These are phyloP conservation scores for Tetrapyrgos nigripes DNA, from an alignment of 1,284 basidiomycete genomes.

Conservation along the genomic window DNA sequence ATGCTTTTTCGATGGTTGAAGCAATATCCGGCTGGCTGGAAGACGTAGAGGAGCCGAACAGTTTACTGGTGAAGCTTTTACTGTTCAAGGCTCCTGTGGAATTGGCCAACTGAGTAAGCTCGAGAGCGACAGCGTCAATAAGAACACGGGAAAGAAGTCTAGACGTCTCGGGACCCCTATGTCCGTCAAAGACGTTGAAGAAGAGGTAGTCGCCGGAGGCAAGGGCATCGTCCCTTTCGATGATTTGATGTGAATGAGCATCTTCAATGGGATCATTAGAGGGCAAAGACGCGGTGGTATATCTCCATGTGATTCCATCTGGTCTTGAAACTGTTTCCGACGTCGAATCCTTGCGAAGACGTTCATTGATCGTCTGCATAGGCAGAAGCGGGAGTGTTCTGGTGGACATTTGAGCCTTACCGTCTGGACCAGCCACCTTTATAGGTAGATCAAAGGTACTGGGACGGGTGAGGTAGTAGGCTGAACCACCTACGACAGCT, in stretches of 20 bases:
- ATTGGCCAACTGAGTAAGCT: slow-evolving; percentile 65
- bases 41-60: slow-evolving; percentile 26
- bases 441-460: slow-evolving; percentile 43
- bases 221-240: slow-evolving; percentile 64
- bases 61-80: slow-evolving; percentile 3
- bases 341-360: slow-evolving; percentile 63
- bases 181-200: slow-evolving; percentile 94
- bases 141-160: slow-evolving; percentile 85
- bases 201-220: slow-evolving; percentile 79
- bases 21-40: slow-evolving; percentile 58
- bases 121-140: slow-evolving; percentile 86
- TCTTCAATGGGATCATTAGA: slow-evolving; percentile 95
- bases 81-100: slow-evolving; percentile 16
- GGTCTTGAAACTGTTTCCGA: slow-evolving; percentile 52
- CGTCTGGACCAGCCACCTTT: slow-evolving; percentile 57
- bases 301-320: slow-evolving; percentile 68
- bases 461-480: slow-evolving; percentile 46
- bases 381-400: slow-evolving; percentile 65
- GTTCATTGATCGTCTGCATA: slow-evolving; percentile 59
- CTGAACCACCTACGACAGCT: slow-evolving; percentile 50
- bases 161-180: slow-evolving; percentile 86
- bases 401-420: slow-evolving; percentile 59
- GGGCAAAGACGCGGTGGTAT: slow-evolving; percentile 79
- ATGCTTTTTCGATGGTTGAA: slow-evolving; percentile 79
- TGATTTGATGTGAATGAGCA: slow-evolving; percentile 75